Percentiles rank a stretch among this genome's conserved stretches.
Evolutionary conservation across 2,329 filamentous ascomycete species (phyloP).

Genomic region (Calonectria pteridis): DNA sequence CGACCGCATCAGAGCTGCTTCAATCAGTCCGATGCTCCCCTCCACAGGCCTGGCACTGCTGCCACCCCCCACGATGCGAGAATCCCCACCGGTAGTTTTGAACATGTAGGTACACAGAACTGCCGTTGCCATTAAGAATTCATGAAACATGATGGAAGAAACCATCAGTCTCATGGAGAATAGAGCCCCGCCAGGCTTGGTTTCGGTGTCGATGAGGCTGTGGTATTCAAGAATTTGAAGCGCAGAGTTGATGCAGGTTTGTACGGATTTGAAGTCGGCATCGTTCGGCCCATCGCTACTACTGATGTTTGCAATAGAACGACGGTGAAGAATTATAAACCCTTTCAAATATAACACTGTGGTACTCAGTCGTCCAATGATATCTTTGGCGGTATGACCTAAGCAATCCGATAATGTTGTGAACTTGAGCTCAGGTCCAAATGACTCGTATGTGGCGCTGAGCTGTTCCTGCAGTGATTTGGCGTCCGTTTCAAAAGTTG

Average conservation of each 20-base stretch:
- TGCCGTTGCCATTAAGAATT: slow-evolving; percentile 18
- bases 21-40: not conserved
- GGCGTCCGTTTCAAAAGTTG: not conserved
- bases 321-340: not conserved
- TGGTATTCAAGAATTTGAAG: slow-evolving; percentile 19
- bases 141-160: slow-evolving; percentile 16
- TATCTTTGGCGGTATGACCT: not conserved
- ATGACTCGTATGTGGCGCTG: not conserved
- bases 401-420: not conserved
- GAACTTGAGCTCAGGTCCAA: not conserved
- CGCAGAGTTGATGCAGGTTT: not conserved
- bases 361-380: not conserved
- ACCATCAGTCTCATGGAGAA: slow-evolving; percentile 16
- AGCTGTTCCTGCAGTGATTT: not conserved
- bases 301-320: not conserved
- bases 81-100: not conserved
- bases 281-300: not conserved
- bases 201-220: not conserved
- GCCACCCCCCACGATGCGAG: not conserved
- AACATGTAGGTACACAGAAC: slow-evolving; percentile 19
- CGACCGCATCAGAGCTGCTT: not conserved
- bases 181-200: slow-evolving; percentile 5
- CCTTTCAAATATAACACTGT: not conserved
- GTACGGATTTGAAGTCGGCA: not conserved
- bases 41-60: not conserved